Evolutionary conservation across 1,284 basidiomycete genomes (phyloP), one percentile per base, ranked within the genome.

Genomic region (Cutaneotrichosporon sp.): DNA sequence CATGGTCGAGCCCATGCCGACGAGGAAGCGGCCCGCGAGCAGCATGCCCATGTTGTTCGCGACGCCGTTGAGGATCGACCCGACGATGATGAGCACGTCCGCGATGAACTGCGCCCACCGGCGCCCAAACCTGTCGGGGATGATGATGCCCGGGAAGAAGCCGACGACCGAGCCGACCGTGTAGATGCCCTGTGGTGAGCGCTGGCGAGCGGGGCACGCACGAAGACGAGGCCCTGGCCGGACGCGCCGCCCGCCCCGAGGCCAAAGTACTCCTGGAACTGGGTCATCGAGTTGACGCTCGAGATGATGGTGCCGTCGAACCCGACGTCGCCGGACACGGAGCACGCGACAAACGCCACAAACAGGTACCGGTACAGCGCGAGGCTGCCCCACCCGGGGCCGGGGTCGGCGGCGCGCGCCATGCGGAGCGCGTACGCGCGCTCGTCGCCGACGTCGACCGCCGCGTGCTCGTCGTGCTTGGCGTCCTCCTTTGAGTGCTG

Each of bases 261-360:
- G 8, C 60, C 60, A 43, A 65, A 65, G 51, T 38, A 65, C 24
- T 58, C 27, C 55, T 65, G 58, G 55, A 65, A 84, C 65, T 84
- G 83, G 36, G 67, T 61, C 83, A 85, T 84, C 55, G 71, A 69
- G 69, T 85, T 85, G 71, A 85, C 82, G 36, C 82, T 81, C 24
- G 82, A 81, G 83, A 85, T 85, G 58, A 84, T 83, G 72, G 84
- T 85, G 25, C 83, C 81, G 69, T 85, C 84, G 66, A 85, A 71
- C 7, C 60, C 58, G 27, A 76, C 81, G 69, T 84, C 83, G 24
- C 83, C 83, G 10, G 20, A 50, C 31, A 43, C 47, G 22, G 27
- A 22, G 13, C 49, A 62, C 14, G 53, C 45, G 20, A 50, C 38
- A 25, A 59, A 24, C 2, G 57, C 53, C 27, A 47, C 54, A 8